Base-by-base conservation (phyloP, 805 yeast genomes). In the Candida coquimbonensis region DNA sequence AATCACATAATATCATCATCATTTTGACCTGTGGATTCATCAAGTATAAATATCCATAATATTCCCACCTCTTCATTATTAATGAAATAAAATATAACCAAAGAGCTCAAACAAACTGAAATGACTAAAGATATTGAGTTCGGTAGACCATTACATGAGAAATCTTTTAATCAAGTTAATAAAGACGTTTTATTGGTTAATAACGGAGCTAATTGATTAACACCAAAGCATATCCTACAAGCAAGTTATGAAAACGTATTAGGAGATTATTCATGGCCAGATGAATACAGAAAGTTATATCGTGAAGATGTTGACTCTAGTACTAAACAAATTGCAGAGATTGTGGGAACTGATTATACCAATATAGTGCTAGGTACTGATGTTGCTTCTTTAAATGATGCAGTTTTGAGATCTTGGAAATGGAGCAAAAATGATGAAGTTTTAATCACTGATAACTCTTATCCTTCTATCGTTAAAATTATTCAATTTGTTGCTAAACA, bases 131-230 rank as follows among this genome's bases (percentile, higher is more conserved):
- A 29, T 17, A 42, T 42, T 13, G 40, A 31, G 13, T 42, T 42
- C 14, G 45, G 45, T 12, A 37, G 26, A 32, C 45, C 40, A 32
- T n/a, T 42, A 14, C 31, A 40, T 14, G 40, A 37, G 2, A 42
- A 37, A 16, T 42, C 37, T 14, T 81, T 78, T 55, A 53, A 62
- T 4, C 54, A 59, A 12, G 65, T 77, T 14, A 71, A 62, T 33
- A 49, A 61, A 2, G 67, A 59, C 5, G 63, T 66, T 9, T 55
- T 59, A 11, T 73, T 77, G 12, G 73, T 79, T 32, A 81, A 81
- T 60, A 80, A 80, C 55, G 87, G 87, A 9, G 73, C 83, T 1
- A 80, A 61, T 55, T 87, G 87, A 1, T 60, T 71, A 2, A 64
- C 72, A 5, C 83, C 86, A 0, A 64, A 53, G 13, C 63, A 67